Percentiles rank a stretch among this genome's conserved stretches.
These are phyloP conservation scores for Xylariaceae sp. DNA, from an alignment of 2,329 filamentous ascomycete species.

Conservation along the genomic window DNA sequence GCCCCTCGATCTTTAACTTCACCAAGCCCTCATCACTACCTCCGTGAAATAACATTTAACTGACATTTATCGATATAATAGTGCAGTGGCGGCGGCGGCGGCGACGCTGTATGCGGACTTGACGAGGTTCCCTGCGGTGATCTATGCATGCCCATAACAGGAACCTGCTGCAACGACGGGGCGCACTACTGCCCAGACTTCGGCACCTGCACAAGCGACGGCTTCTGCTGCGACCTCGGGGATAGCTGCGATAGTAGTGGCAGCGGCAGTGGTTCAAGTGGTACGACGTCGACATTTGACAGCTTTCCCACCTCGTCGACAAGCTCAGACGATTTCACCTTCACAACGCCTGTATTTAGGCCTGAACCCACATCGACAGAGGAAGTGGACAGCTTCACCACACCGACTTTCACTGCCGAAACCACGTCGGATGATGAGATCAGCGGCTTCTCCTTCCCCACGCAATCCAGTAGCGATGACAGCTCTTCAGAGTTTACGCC, in stretches of 20 bases:
- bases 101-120: conserved; percentile 18
- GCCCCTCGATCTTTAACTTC: neutral
- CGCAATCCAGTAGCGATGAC: neutral
- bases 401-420: neutral
- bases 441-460: neutral
- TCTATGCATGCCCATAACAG: conserved; percentile 34
- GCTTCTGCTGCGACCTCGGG: conserved; percentile 28
- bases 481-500: neutral
- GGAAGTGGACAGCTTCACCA: neutral
- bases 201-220: conserved; percentile 32
- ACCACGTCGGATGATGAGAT: neutral
- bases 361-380: neutral
- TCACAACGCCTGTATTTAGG: too few species aligned
- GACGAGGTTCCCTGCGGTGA: conserved; percentile 29
- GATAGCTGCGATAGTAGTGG: conserved; percentile 22
- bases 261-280: conserved; percentile 1
- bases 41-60: neutral
- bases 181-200: conserved; percentile 36
- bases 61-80: neutral
- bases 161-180: conserved; percentile 33
- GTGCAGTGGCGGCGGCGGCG: conserved; percentile 12
- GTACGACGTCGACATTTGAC: conserved; percentile 4
- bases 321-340: too few species aligned
- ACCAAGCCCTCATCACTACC: too few species aligned
- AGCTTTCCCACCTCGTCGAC: conserved; percentile 1